Conservation (phyloP, 352 stramenopile species). For the Phytophthora brassicae region DNA sequence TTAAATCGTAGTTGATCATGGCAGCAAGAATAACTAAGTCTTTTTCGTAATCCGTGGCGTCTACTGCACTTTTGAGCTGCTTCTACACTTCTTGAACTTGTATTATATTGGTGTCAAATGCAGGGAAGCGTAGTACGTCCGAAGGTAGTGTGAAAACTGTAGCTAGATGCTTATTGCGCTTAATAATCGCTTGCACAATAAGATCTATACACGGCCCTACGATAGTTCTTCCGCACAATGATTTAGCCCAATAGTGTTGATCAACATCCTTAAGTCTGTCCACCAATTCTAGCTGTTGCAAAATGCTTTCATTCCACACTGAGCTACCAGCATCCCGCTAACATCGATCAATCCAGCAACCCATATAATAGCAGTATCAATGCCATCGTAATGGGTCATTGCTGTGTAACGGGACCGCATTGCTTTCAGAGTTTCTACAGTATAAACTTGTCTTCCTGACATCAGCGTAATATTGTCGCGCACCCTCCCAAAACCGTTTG, state of each 20-base stretch:
- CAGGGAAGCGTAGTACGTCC: background rate
- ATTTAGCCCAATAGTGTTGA: no score
- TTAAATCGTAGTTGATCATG: constrained; percentile 2
- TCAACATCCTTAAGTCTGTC: no score
- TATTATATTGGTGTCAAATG: constrained; percentile 1
- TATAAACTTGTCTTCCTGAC: background rate
- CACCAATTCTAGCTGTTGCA: no score
- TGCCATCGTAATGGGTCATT: background rate
- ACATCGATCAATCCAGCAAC: no score
- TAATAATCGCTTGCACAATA: no score
- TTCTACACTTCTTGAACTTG: background rate
- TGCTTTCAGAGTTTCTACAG: constrained; percentile 2
- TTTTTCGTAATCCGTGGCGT: background rate
- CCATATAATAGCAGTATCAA: constrained; percentile 1
- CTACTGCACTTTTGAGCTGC: background rate
- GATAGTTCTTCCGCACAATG: no score
- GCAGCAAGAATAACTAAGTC: constrained; percentile 4
- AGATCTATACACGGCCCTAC: no score
- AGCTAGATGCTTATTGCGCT: no score
- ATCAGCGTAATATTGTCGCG: no score
- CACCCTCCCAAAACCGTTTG: no score
- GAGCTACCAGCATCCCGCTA: no score
- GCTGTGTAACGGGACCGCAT: constrained; percentile 9
- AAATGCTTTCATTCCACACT: no score
- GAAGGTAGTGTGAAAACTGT: constrained; percentile 7